Evolutionary conservation across 2,329 filamentous ascomycete genomes (phyloP).

Genomic region (Allantophomopsis lycopodina): DNA sequence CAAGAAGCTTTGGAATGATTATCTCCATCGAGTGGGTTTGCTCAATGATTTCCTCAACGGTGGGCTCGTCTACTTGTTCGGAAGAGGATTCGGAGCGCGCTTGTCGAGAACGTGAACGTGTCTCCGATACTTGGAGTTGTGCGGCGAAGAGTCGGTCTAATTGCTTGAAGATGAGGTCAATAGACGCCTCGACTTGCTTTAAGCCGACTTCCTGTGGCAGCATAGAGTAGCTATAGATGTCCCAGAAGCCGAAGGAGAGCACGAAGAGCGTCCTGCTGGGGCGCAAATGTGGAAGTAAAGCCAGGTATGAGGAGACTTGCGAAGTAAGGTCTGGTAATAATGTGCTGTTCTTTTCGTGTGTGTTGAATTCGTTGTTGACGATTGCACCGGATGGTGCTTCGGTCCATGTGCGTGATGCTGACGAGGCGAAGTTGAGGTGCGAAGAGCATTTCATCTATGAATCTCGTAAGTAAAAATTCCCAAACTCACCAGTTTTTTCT

Average conservation of each 20-base stretch:
- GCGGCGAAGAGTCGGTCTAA: conserved; percentile 12
- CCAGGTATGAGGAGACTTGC: conserved; percentile 14
- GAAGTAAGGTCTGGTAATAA: conserved; percentile 13
- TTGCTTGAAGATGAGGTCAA: conserved; percentile 13
- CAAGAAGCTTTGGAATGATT: conserved; percentile 35
- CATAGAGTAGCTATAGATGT: conserved; percentile 14
- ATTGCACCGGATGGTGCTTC: conserved; percentile 11
- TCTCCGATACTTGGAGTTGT: not conserved
- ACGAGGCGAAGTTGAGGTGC: conserved; percentile 13
- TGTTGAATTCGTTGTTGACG: not conserved
- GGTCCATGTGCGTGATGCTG: conserved; percentile 5
- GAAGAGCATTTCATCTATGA: conserved; percentile 15
- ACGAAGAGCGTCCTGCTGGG: conserved; percentile 13
- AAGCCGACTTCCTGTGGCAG: conserved; percentile 7
- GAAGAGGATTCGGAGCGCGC: not conserved
- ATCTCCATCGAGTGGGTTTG: conserved; percentile 27
- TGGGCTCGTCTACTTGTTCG: not conserved
- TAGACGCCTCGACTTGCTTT: conserved; percentile 6
- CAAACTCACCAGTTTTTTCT: too few species aligned
- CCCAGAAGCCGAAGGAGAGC: conserved; percentile 18
- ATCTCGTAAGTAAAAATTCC: conserved; percentile 1
- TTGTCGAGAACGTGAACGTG: not conserved
- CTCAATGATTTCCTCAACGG: not conserved
- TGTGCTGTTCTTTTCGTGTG: not conserved
- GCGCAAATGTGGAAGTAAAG: conserved; percentile 6